Evolutionary conservation across 768 basidiomycete species (phyloP).

Genomic region (Tulasnella calospora): DNA sequence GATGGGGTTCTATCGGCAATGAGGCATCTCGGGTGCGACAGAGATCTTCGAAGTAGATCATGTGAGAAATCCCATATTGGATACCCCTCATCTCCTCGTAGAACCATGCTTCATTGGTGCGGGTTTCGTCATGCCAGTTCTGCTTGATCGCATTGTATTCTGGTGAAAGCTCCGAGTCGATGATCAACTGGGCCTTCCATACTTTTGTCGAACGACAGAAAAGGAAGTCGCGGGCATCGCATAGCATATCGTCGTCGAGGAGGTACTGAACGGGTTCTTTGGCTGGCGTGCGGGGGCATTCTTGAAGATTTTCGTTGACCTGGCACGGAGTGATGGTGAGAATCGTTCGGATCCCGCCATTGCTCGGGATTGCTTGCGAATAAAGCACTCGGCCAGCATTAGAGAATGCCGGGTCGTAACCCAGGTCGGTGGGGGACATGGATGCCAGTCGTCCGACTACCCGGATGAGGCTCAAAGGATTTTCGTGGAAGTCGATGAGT

Average conservation of each 20-base stretch:
- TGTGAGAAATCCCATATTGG: background rate
- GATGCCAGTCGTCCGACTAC: slow-evolving; percentile 5
- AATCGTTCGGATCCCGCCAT: background rate
- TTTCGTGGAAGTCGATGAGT: background rate
- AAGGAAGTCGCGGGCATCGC: background rate
- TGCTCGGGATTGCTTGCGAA: background rate
- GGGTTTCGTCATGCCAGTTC: background rate
- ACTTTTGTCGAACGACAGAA: background rate
- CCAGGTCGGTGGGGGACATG: background rate
- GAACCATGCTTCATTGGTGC: background rate
- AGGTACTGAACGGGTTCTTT: background rate
- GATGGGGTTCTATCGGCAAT: background rate
- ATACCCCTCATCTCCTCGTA: background rate
- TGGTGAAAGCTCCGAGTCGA: background rate
- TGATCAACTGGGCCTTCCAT: background rate
- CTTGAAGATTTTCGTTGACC: background rate
- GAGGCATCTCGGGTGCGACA: background rate
- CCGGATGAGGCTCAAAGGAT: background rate
- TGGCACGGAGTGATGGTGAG: background rate
- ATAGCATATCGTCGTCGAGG: background rate
- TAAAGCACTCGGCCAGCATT: background rate
- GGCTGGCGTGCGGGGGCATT: background rate
- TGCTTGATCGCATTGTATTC: background rate
- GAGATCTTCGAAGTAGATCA: background rate
- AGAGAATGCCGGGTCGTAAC: background rate